Base-by-base conservation (phyloP, 768 basidiomycete genomes). In the Auriscalpium orientale region DNA sequence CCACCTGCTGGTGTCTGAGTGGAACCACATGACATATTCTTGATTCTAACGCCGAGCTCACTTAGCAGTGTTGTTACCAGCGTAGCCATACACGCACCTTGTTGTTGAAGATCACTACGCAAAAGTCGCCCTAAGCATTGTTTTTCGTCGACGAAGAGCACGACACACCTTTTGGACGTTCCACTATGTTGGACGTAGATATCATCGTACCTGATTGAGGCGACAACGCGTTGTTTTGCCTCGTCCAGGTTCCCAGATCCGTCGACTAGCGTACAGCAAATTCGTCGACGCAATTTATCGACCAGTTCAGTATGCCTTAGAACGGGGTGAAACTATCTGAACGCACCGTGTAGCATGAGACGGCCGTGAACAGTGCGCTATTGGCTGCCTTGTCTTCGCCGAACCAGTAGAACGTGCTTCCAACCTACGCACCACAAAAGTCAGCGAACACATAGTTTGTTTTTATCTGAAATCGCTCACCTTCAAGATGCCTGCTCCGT, bases 1-100 rank as follows among this genome's bases (percentile, higher is more conserved):
- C 66, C 71, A 82, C 82, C 81, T 77, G 58, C 79, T 80, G 21
- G 72, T 74, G 61, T 85, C 83, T 9, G 80, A 82, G 66, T 85
- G 83, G 71, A 85, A 85, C 83, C 83, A 85, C 82, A 85, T 82
- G 20, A 84, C 83, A 64, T 83, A 83, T 71, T 83, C 79, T 8
- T 71, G 71, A 61, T 78, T 83, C 81, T 84, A 50, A 35, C 11
- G 38, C 20, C 18, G 11, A 4, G 18, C 46, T n/a, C n/a, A n/a
- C n/a, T 28, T 9, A 36, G 11, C 15, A n/a, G 20, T 28, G 4
- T 28, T 28, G n/a, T n/a, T n/a, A 28, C 28, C 28, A 28, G 7
- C 28, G 28, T 28, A 28, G 28, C 28, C 28, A 7, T 28, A 28
- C 11, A 56, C 67, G 15, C 43, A 80, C 81, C 62, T 71, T 73